A percentile compares a stretch with the other conserved stretches of the same genome.
These are phyloP conservation scores for Piedraia hortae DNA, from an alignment of 2,329 filamentous ascomycete species.

Conservation along the genomic window DNA sequence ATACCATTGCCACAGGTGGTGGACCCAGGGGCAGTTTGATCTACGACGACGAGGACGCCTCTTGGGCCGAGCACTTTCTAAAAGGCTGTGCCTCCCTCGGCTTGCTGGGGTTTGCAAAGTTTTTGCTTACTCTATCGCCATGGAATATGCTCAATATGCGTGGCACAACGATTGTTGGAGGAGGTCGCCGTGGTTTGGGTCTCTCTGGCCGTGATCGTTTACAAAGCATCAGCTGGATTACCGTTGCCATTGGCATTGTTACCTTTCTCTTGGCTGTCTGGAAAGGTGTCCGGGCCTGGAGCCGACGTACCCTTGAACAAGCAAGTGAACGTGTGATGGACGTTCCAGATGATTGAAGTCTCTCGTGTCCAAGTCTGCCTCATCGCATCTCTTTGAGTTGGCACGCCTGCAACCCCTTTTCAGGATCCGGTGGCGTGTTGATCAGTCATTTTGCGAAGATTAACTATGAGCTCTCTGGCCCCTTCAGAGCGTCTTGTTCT, in stretches of 20 bases:
- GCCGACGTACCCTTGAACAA: conserved; percentile 41
- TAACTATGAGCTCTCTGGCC: no score
- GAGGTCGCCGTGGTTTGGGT: conserved; percentile 14
- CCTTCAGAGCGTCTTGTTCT: no score
- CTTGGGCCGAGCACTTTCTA: conserved; percentile 60
- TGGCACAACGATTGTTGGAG: conserved; percentile 26
- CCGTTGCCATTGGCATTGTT: conserved; percentile 52
- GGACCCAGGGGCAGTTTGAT: conserved; percentile 10
- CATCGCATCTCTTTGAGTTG: conserved; percentile 60
- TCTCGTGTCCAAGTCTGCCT: conserved; percentile 1
- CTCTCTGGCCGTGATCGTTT: conserved; percentile 48
- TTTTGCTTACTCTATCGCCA: conserved; percentile 43
- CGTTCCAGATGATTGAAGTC: conserved; percentile 30
- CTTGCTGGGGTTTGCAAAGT: conserved; percentile 60
- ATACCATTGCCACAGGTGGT: conserved; percentile 13
- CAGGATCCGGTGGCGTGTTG: conserved; percentile 46
- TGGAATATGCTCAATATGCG: conserved; percentile 56
- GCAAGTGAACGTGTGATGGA: conserved; percentile 62
- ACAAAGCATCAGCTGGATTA: conserved; percentile 49
- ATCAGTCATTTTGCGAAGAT: conserved; percentile 96
- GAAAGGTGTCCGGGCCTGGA: conserved; percentile 52
- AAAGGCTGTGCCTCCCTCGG: conserved; percentile 83
- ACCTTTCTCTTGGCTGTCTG: conserved; percentile 68
- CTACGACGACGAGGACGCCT: conserved; percentile 23
- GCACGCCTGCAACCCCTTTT: conserved; percentile 29